phyloP scores from a whole-genome alignment of 345 rosid species.

The Raphanus sativus region DNA sequence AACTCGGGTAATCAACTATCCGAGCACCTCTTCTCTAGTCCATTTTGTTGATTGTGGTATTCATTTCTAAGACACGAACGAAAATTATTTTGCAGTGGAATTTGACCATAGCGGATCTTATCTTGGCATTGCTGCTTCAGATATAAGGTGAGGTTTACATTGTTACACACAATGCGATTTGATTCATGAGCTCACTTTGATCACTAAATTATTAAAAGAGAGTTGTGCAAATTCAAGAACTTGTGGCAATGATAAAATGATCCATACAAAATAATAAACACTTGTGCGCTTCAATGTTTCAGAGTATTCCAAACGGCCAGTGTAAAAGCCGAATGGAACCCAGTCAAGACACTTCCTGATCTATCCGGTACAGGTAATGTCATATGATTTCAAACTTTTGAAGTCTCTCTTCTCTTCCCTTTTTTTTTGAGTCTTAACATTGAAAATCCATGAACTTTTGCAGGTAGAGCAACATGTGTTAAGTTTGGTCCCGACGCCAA shows the following conservation, averaged over 20 bases:
- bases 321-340: constrained; percentile 93
- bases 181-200: no score
- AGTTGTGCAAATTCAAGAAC: constrained; percentile 7
- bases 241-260: not conserved
- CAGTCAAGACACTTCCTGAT: constrained; percentile 83
- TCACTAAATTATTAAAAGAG: not conserved
- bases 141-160: constrained; percentile 56
- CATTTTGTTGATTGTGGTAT: constrained; percentile 3
- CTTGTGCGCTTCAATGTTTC: constrained; percentile 22
- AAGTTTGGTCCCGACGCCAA: constrained; percentile 83
- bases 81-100: constrained; percentile 65
- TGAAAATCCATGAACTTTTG: constrained; percentile 7
- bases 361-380: constrained; percentile 86
- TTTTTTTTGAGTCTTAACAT: not conserved
- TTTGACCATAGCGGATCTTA: constrained; percentile 92
- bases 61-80: not conserved
- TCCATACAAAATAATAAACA: not conserved
- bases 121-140: constrained; percentile 88
- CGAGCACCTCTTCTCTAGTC: not conserved
- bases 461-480: constrained; percentile 71
- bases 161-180: not conserved
- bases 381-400: not conserved
- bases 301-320: constrained; percentile 89
- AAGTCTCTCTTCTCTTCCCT: not conserved
- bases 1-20: constrained; percentile 64